A percentile compares a stretch with the other conserved stretches of the same genome.
Evolutionary conservation across 2,329 filamentous ascomycete species (phyloP).

Genomic region (Aspergillus aculeatus): DNA sequence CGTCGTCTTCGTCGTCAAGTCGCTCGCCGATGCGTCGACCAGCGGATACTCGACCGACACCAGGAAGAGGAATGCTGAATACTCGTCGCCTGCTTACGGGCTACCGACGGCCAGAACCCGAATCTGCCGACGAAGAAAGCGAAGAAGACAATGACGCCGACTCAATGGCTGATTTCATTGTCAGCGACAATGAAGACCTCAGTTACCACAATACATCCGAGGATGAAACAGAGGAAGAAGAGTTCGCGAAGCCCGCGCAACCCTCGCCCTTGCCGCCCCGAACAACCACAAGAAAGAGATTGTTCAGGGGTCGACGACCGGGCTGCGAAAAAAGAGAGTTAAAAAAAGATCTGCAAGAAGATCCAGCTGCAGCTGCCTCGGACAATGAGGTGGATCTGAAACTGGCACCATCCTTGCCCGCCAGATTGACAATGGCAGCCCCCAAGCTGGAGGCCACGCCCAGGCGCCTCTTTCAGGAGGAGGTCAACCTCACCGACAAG

Average conservation of each 20-base stretch:
- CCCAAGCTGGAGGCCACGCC: slow-evolving; percentile 15
- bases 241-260: slow-evolving; percentile 14
- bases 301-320: slow-evolving; percentile 37
- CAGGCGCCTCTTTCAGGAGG: slow-evolving; percentile 23
- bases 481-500: slow-evolving; percentile 22
- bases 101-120: slow-evolving; percentile 20
- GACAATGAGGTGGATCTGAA: slow-evolving; percentile 14
- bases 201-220: slow-evolving; percentile 36
- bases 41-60: slow-evolving; percentile 5
- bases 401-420: slow-evolving; percentile 23
- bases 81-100: slow-evolving; percentile 14
- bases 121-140: slow-evolving; percentile 26
- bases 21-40: slow-evolving; percentile 22
- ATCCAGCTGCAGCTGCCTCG: not conserved
- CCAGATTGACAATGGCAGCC: slow-evolving; percentile 17
- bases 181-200: slow-evolving; percentile 40
- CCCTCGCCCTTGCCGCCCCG: slow-evolving; percentile 19
- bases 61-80: slow-evolving; percentile 11
- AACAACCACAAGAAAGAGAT: slow-evolving; percentile 30
- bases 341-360: slow-evolving; percentile 13
- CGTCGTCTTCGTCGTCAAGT: slow-evolving; percentile 18
- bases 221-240: slow-evolving; percentile 30
- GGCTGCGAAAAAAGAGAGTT: slow-evolving; percentile 16
- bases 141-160: slow-evolving; percentile 33
- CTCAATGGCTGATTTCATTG: slow-evolving; percentile 43